Evolutionary conservation across 805 yeast species (phyloP).

Genomic region (Kuraishia ogatae): DNA sequence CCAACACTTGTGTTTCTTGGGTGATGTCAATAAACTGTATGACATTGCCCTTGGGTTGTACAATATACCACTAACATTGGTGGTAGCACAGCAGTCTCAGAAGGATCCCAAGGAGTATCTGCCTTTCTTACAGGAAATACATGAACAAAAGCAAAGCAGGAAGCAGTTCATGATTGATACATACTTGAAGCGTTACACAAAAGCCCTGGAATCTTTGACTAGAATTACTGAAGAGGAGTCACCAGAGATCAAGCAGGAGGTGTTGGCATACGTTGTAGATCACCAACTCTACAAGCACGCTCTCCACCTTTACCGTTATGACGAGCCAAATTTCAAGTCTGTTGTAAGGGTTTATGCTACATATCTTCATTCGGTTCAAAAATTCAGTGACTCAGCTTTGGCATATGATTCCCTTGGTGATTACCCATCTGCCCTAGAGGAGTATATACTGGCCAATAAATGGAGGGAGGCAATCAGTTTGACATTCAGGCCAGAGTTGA

Average conservation of each 20-base stretch:
- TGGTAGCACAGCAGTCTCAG: slow-evolving; percentile 92
- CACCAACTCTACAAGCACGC: slow-evolving; percentile 70
- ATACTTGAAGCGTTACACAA: slow-evolving; percentile 53
- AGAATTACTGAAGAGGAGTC: slow-evolving; percentile 31
- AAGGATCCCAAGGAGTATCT: slow-evolving; percentile 96
- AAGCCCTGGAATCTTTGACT: slow-evolving; percentile 61
- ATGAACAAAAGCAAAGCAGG: slow-evolving; percentile 57
- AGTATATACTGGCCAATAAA: slow-evolving; percentile 58
- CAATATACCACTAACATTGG: slow-evolving; percentile 70
- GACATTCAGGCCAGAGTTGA: slow-evolving; percentile 25
- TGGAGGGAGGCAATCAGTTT: slow-evolving; percentile 83
- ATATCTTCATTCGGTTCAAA: slow-evolving; percentile 43
- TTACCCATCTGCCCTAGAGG: slow-evolving; percentile 53
- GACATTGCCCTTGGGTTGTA: slow-evolving; percentile 74
- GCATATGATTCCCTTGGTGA: slow-evolving; percentile 63
- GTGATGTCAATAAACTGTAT: slow-evolving; percentile 80
- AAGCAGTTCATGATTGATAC: slow-evolving; percentile 75
- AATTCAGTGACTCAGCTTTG: slow-evolving; percentile 69
- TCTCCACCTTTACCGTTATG: slow-evolving; percentile 50
- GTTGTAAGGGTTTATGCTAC: slow-evolving; percentile 59
- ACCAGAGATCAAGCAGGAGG: slow-evolving; percentile 39
- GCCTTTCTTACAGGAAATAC: slow-evolving; percentile 80
- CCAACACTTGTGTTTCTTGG: slow-evolving; percentile 81
- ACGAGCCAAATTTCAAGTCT: slow-evolving; percentile 40
- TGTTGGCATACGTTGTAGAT: slow-evolving; percentile 56